Evolutionary conservation across 352 stramenopile species (phyloP).

Genomic region (Pythium guiyangense): DNA sequence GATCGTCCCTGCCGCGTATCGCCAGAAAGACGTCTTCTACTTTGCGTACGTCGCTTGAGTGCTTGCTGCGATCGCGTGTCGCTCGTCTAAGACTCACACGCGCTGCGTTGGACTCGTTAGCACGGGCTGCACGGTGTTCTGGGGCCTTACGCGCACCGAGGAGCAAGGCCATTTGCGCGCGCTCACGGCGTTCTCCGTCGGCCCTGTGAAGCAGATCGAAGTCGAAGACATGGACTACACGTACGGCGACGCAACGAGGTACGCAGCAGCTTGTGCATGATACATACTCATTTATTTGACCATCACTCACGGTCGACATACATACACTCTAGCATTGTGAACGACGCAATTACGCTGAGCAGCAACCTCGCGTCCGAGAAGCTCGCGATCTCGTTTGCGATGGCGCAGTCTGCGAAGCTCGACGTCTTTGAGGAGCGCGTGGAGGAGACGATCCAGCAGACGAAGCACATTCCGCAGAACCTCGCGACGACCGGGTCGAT

Average conservation of each 20-base stretch:
- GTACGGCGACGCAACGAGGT: slow-evolving; percentile 62
- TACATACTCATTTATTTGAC: no score
- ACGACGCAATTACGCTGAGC: slow-evolving; percentile 84
- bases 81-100: no score
- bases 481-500: slow-evolving; percentile 88
- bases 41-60: slow-evolving; percentile 66
- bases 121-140: slow-evolving; percentile 88
- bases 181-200: slow-evolving; percentile 53
- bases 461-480: slow-evolving; percentile 86
- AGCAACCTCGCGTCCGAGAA: slow-evolving; percentile 84
- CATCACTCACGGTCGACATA: not conserved
- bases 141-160: slow-evolving; percentile 78
- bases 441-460: slow-evolving; percentile 84
- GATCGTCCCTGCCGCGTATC: slow-evolving; percentile 39
- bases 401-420: slow-evolving; percentile 92
- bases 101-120: no score
- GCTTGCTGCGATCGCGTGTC: no score
- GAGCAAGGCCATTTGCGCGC: slow-evolving; percentile 72
- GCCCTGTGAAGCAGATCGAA: slow-evolving; percentile 78
- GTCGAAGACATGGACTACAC: slow-evolving; percentile 89
- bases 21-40: slow-evolving; percentile 84
- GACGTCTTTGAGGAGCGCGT: slow-evolving; percentile 91
- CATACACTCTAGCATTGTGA: slow-evolving; percentile 32
- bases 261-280: no score
- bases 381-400: slow-evolving; percentile 90